phyloP scores from a whole-genome alignment of 192 early-diverging fungal species.

The Anaeromyces robustus region DNA sequence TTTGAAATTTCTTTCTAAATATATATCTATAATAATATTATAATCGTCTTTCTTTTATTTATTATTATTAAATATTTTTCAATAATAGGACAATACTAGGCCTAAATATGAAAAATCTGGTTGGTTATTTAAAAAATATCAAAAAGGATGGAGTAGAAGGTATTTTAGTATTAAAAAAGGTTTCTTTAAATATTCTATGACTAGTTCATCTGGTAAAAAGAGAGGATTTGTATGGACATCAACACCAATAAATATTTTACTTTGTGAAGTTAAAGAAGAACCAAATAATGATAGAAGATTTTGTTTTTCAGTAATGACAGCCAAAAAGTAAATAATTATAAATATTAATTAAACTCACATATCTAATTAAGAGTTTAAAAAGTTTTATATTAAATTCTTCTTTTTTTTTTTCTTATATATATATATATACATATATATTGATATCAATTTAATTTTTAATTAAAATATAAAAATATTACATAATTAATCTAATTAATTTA shows the following conservation, averaged over 20 bases:
- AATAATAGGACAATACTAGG: not conserved
- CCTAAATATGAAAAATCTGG: not conserved
- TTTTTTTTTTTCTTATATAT: not conserved
- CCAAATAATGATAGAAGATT: constrained; percentile 46
- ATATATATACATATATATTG: no score
- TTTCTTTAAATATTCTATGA: not conserved
- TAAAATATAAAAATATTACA: no score
- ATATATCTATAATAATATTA: no score
- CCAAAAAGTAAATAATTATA: constrained; percentile 30
- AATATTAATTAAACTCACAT: no score
- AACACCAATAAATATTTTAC: constrained; percentile 32
- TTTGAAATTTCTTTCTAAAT: no score
- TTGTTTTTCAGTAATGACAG: constrained; percentile 50
- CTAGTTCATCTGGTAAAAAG: constrained; percentile 13
- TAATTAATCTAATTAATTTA: no score
- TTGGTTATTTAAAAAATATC: not conserved
- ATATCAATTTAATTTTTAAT: no score
- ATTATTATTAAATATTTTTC: no score
- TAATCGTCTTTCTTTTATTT: no score
- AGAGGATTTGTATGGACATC: constrained; percentile 29
- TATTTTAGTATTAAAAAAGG: not conserved
- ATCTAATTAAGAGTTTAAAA: no score
- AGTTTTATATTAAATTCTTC: constrained; percentile 7
- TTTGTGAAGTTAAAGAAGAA: constrained; percentile 32
- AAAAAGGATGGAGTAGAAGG: not conserved